Evolutionary conservation across 257 asterid genomes (phyloP).

Genomic region (Handroanthus guayacan): DNA sequence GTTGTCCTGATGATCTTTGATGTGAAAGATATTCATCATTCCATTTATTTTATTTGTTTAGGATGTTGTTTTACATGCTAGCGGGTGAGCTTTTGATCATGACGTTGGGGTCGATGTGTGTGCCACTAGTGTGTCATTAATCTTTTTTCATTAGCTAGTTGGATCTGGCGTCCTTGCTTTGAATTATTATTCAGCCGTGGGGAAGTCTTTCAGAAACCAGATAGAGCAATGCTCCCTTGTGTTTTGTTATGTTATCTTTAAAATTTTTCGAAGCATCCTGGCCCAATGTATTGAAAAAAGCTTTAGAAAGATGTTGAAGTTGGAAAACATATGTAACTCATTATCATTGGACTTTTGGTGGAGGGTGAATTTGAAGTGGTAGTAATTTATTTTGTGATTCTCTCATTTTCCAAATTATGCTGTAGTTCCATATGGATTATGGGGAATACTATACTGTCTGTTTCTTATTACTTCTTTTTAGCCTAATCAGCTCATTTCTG

Average conservation of each 20-base stretch:
- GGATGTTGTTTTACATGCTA: background rate
- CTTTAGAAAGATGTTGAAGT: background rate
- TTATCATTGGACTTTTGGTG: background rate
- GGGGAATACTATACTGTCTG: background rate
- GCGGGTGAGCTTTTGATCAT: background rate
- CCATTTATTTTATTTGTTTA: no score
- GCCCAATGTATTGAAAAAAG: background rate
- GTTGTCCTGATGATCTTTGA: background rate
- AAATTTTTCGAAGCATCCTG: background rate
- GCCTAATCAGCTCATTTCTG: background rate
- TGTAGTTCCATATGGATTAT: background rate
- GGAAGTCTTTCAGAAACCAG: background rate
- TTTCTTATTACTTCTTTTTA: background rate
- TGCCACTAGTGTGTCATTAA: no score
- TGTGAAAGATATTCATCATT: background rate
- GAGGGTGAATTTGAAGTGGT: background rate
- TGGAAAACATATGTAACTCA: background rate
- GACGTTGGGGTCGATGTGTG: background rate
- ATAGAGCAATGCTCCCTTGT: background rate
- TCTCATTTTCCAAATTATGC: background rate
- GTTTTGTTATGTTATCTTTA: background rate
- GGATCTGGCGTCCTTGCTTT: background rate
- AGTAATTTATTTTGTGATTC: background rate
- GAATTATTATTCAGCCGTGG: background rate
- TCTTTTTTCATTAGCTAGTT: background rate